Evolutionary conservation across 345 rosid genomes (phyloP), one percentile per base, ranked within the genome.

Genomic region (Citrus medica): DNA sequence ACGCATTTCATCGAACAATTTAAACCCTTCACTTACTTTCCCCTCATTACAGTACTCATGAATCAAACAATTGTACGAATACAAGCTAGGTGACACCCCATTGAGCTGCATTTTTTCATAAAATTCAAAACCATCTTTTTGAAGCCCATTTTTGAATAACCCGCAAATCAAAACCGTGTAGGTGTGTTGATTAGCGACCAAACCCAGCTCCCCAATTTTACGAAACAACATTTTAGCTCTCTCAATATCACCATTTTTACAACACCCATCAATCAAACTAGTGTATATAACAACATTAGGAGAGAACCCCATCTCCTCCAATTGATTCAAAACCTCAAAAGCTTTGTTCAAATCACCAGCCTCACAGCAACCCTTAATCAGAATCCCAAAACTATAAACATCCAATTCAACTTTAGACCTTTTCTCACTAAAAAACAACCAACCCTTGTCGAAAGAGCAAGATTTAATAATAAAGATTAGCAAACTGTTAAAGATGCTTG

Each of bases 1-100:
- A 68, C 86, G 89, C 94, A 95, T 95, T 88, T 95, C 95, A 68
- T 88, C 93, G 32, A 92, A 89, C 92, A 92, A n/a, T 68, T 86
- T 71, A 42, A 86, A 86, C 5, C 94, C 95, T 46, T 77, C 60
- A 51, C 46, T 14, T 0, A 86, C 75, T 64, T 85, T 82, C 62
- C 92, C 90, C 6, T 80, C 90, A 51, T 73, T 89, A 72, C 94
- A 92, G 6, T 82, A 72, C 77, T 79, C 89, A 51, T 84, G 77
- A 40, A 93, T 90, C 87, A 93, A 38, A 76, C 87, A 89, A 84
- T 87, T 90, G 81, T 89, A 92, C 55, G 94, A 88, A 68, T 85
- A 89, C 0, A 92, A 79, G 73, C 85, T 87, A 0, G 93, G 98
- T 9, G 81, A 59, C 73, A 93, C 84, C 3, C 97, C 91, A 59